Percentiles rank a stretch among this genome's conserved stretches.
Evolutionary conservation across 2,329 filamentous ascomycete genomes (phyloP).

Genomic region (Clonostachys rosea): DNA sequence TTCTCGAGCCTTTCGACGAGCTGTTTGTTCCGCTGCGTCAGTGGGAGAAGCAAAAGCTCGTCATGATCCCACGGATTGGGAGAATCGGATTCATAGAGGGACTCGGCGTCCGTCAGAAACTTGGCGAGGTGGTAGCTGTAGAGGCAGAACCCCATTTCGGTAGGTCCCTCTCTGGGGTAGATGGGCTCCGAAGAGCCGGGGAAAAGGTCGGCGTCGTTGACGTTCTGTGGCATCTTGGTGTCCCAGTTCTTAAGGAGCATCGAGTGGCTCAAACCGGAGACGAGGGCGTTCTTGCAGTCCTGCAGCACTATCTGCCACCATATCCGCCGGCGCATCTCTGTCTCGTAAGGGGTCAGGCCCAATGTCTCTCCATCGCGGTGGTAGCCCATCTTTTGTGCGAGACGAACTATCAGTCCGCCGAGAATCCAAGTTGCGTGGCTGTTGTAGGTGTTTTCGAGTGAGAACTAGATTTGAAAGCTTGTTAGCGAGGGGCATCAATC

Average conservation of each 20-base stretch:
- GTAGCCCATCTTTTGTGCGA: slow-evolving; percentile 4
- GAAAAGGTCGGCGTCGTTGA: slow-evolving; percentile 55
- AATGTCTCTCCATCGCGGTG: slow-evolving; percentile 1
- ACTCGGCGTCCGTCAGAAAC: slow-evolving; percentile 42
- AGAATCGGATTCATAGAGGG: slow-evolving; percentile 10
- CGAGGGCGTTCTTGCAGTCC: slow-evolving; percentile 42
- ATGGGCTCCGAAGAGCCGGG: slow-evolving; percentile 46
- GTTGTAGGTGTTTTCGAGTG: not conserved
- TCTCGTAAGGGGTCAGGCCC: slow-evolving; percentile 2
- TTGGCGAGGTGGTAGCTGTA: slow-evolving; percentile 43
- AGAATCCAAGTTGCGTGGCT: slow-evolving; percentile 1
- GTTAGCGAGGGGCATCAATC: too few relatives aligned
- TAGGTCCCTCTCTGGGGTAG: slow-evolving; percentile 48
- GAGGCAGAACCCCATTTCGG: slow-evolving; percentile 56
- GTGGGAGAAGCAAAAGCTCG: slow-evolving; percentile 16
- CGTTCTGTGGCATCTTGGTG: slow-evolving; percentile 49
- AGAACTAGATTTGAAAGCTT: slow-evolving; percentile 26
- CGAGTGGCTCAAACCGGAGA: slow-evolving; percentile 51
- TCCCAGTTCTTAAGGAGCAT: slow-evolving; percentile 48
- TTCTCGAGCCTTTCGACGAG: slow-evolving; percentile 31
- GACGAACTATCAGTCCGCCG: slow-evolving; percentile 1
- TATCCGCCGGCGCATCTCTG: slow-evolving; percentile 4
- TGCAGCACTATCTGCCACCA: slow-evolving; percentile 7
- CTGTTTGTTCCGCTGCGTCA: slow-evolving; percentile 36
- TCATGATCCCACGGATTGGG: slow-evolving; percentile 23